Percentiles rank a stretch among this genome's conserved stretches.
Conservation (phyloP, 148 eudicot genomes). For the Persicaria tinctoria region DNA sequence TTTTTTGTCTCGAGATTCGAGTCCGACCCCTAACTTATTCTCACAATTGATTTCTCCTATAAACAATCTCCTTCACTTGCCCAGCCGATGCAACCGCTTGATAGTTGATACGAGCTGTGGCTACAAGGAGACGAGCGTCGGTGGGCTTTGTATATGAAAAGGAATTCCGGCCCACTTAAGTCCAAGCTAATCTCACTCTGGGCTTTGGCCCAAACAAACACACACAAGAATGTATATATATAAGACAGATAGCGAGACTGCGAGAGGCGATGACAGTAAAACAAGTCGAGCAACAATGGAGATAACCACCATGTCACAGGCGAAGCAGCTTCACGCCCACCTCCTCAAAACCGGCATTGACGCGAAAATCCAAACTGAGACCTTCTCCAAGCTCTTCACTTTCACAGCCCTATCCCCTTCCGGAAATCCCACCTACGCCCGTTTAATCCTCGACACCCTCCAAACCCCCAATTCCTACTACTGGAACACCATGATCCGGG, state of each 20-base stretch:
- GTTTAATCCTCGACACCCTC: conserved; percentile 18
- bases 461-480: conserved; percentile 25
- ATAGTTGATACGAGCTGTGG: no score
- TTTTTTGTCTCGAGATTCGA: no score
- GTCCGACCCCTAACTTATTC: no score
- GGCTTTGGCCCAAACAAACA: background rate
- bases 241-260: no score
- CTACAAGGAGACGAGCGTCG: no score
- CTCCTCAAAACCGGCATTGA: conserved; percentile 43
- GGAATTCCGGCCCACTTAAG: no score
- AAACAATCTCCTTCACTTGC: no score
- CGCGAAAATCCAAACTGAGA: conserved; percentile 26
- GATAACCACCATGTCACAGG: conserved; percentile 35
- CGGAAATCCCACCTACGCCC: conserved; percentile 21
- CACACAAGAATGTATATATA: no score
- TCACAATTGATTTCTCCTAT: no score
- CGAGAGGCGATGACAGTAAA: background rate
- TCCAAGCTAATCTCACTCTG: background rate
- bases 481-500: conserved; percentile 35
- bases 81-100: no score
- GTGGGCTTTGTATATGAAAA: no score
- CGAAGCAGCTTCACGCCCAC: conserved; percentile 57
- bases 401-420: conserved; percentile 18
- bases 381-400: conserved; percentile 30
- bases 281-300: conserved; percentile 17